Evolutionary conservation across 306 rosid genomes (phyloP), one percentile per base, ranked within the genome.

Genomic region (Vicia sativa): DNA sequence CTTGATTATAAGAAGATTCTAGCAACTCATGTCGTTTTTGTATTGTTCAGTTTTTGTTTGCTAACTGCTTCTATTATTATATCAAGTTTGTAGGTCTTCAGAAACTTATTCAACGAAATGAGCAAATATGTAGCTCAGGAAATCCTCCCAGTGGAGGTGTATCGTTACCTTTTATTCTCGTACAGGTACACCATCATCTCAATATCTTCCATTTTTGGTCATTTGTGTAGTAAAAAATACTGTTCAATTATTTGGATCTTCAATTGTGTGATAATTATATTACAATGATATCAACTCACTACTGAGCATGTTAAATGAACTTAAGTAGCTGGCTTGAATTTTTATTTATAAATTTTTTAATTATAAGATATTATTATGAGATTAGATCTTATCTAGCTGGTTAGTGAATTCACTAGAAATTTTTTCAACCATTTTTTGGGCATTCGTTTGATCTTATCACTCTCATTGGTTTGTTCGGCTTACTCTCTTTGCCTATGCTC

Each of bases 121-220:
- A 85, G 65, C 96, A 93, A 73, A 79, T 90, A 75, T 90, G 74
- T 82, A 80, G 88, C 73, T 83, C 93, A 68, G 98, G 84, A 73
- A 84, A 90, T 83, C 85, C 91, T 42, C 98, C 97, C 57, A 86
- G 82, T 19, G 98, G 96, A 48, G 97, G 98, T 57, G 98, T 93
- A 74, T 85, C 97, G 64, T 86, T 93, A 62, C 98, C 98, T 59
- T 93, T 93, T 78, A 90, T 93, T 83, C 79, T 93, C 67, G 98
- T 93, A 62, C 97, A 93, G 89, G 98, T 90, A 87, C 3, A 67
- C 67, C 41, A 59, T 75, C 78, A 61, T 80, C 46, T 67, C 59
- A 13, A 43, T 62, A 4, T 64, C 73, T 74, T 23, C 55, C 39
- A 13, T 44, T 49, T 70, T 63, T 68, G 39, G 21, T 54, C 34